These are phyloP conservation scores for Eimeria maxima DNA, from an alignment of 169 alveolate species.

Conservation along the genomic window DNA sequence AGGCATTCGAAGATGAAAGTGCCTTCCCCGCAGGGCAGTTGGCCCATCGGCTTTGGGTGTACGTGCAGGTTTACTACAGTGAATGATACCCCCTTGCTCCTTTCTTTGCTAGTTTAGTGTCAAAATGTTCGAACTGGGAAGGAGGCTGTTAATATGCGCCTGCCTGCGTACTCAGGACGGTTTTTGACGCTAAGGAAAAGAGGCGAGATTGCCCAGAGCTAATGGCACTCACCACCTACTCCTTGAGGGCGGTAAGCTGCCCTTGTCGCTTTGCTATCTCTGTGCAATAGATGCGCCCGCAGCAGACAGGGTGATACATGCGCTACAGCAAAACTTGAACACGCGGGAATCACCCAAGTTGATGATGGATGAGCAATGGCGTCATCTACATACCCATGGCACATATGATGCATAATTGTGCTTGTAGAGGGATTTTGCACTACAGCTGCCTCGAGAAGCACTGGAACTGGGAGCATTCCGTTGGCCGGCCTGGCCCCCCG, in stretches of 20 bases:
- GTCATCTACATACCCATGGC: background rate
- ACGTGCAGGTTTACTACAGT: background rate
- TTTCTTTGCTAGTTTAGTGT: background rate
- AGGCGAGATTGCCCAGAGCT: constrained; percentile 51
- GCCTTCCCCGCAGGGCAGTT: constrained; percentile 73
- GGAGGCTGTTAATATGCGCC: background rate
- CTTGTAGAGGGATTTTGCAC: constrained; percentile 47
- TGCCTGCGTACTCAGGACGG: background rate
- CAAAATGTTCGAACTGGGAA: background rate
- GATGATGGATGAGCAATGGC: background rate
- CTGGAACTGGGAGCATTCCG: constrained; percentile 45
- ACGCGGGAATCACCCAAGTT: background rate
- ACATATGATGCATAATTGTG: background rate
- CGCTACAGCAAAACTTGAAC: background rate
- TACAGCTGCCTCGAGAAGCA: constrained; percentile 60
- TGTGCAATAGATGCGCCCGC: background rate
- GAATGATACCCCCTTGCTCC: background rate
- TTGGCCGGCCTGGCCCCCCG: constrained; percentile 77
- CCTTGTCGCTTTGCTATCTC: too few relatives aligned
- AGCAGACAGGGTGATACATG: background rate
- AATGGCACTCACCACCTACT: constrained; percentile 61
- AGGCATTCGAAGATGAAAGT: constrained; percentile 75
- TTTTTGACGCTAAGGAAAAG: constrained; percentile 53
- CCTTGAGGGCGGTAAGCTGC: constrained; percentile 62
- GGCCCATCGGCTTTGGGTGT: constrained; percentile 83